Conservation (phyloP, 768 basidiomycete species). For the Harrya chromipes region DNA sequence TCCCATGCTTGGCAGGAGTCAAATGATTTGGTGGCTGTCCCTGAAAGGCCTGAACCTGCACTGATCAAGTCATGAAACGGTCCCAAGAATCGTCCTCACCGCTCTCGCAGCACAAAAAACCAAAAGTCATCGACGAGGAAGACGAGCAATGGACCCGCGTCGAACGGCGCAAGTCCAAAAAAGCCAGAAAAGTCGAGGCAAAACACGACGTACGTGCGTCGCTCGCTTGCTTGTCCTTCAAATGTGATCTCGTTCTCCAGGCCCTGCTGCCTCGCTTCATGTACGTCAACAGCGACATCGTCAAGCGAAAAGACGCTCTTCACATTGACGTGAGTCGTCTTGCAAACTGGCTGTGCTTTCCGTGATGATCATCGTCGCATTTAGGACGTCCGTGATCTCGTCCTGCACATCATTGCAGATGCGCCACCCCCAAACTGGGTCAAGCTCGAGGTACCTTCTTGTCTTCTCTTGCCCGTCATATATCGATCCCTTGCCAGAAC, state of each 20-base stretch:
- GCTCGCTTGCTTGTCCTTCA: neutral
- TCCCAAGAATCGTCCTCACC: slow-evolving; percentile 23
- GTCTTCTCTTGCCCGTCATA: neutral
- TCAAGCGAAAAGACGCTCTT: slow-evolving; percentile 67
- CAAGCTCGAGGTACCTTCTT: slow-evolving; percentile 62
- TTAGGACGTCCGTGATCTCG: slow-evolving; percentile 86
- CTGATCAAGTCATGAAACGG: too few relatives aligned
- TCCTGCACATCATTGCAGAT: slow-evolving; percentile 78
- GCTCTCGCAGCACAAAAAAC: slow-evolving; percentile 36
- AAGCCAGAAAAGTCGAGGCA: slow-evolving; percentile 53
- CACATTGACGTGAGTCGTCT: slow-evolving; percentile 67
- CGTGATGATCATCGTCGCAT: neutral
- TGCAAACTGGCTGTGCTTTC: neutral
- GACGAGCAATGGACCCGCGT: slow-evolving; percentile 59
- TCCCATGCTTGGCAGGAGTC: neutral
- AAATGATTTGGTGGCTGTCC: too few relatives aligned
- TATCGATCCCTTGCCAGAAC: slow-evolving; percentile 48
- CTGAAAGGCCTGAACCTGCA: too few relatives aligned
- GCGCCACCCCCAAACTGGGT: slow-evolving; percentile 87
- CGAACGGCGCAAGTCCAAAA: slow-evolving; percentile 71
- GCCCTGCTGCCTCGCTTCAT: slow-evolving; percentile 61
- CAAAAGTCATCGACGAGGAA: slow-evolving; percentile 40
- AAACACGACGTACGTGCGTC: slow-evolving; percentile 59
- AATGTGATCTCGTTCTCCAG: slow-evolving; percentile 4
- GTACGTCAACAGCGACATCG: slow-evolving; percentile 76